Evolutionary conservation across 441 rosid species (phyloP).

Genomic region (Euphorbia schlechtendalii): DNA sequence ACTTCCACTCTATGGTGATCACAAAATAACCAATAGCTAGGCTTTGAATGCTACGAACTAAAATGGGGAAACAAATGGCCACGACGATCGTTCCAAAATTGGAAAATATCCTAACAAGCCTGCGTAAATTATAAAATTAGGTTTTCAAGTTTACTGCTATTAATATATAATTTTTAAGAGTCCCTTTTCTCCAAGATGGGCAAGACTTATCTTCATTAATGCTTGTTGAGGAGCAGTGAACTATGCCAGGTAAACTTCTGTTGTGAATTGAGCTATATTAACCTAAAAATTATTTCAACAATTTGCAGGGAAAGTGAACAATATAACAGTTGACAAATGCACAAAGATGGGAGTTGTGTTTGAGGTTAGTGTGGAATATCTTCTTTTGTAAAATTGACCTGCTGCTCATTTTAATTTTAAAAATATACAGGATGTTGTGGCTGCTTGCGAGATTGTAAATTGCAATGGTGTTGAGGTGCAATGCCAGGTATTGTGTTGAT

Average conservation of each 20-base stretch:
- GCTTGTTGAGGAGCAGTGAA: background rate
- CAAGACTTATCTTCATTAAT: background rate
- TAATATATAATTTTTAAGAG: background rate
- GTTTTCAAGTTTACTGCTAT: background rate
- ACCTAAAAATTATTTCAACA: conserved; percentile 14
- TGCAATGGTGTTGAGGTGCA: conserved; percentile 91
- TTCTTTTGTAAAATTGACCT: conserved; percentile 2
- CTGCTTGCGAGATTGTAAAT: conserved; percentile 94
- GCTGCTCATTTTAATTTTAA: conserved; percentile 16
- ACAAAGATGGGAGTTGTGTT: conserved; percentile 88
- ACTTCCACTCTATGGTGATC: background rate
- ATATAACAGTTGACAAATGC: conserved; percentile 93
- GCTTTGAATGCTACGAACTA: background rate
- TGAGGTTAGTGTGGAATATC: conserved; percentile 29
- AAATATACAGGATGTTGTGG: conserved; percentile 77
- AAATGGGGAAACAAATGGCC: background rate
- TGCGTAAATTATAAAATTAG: background rate
- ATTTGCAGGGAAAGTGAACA: conserved; percentile 89
- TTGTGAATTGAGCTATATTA: background rate
- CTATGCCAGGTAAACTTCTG: background rate
- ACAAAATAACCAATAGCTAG: background rate
- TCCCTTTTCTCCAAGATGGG: background rate
- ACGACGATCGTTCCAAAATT: background rate
- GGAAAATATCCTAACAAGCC: background rate
- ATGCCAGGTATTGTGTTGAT: conserved; percentile 62